Evolutionary conservation across 2,329 filamentous ascomycete species (phyloP).

Genomic region (Periglandula ipomoeae): DNA sequence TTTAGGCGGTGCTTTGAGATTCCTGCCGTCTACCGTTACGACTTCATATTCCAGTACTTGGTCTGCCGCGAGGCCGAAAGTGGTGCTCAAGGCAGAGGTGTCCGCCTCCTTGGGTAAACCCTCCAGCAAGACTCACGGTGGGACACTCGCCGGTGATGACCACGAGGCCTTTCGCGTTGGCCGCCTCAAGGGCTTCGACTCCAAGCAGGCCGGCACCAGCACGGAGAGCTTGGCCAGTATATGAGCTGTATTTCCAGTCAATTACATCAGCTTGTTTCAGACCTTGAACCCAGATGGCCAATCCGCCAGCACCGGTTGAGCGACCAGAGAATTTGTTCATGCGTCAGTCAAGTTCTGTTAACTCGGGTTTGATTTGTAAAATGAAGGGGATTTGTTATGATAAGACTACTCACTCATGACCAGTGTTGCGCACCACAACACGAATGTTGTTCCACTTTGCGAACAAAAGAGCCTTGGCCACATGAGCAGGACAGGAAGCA

Average conservation of each 20-base stretch:
- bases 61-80: constrained; percentile 38
- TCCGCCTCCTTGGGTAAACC: constrained; percentile 22
- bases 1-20: constrained; percentile 31
- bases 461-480: constrained; percentile 23
- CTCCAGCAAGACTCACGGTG: constrained; percentile 7
- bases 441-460: constrained; percentile 31
- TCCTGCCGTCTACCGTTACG: constrained; percentile 34
- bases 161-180: neutral
- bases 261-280: constrained; percentile 32
- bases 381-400: no score
- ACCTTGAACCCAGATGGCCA: constrained; percentile 48
- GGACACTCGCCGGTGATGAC: neutral
- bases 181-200: neutral
- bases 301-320: constrained; percentile 48
- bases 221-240: neutral
- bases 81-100: constrained; percentile 46
- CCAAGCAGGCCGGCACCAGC: neutral
- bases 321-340: constrained; percentile 34
- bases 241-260: neutral
- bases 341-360: no score
- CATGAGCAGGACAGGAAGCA: constrained; percentile 19
- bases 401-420: constrained; percentile 44
- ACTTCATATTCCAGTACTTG: constrained; percentile 39
- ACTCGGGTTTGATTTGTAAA: no score
- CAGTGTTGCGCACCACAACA: constrained; percentile 41